Conservation (phyloP, 208 protist genomes). For the Crithidia brevicula region DNA sequence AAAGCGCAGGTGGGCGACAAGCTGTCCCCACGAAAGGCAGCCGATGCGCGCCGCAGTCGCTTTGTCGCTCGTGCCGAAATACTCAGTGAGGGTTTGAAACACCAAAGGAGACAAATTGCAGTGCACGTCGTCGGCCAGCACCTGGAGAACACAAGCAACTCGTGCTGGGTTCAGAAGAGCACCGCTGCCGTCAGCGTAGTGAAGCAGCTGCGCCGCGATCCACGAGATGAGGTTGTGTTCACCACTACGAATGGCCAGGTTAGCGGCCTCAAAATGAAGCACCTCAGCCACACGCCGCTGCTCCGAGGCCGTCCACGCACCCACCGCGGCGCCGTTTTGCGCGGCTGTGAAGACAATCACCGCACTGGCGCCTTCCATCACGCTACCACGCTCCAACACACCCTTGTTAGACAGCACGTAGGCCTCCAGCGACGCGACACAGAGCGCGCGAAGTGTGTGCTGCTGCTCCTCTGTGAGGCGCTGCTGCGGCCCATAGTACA, state of each 20-base stretch:
- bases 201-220: conserved; percentile 25
- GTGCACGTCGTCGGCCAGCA: conserved; percentile 16
- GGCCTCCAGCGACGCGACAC: conserved; percentile 17
- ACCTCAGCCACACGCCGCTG: conserved; percentile 1
- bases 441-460: conserved; percentile 19
- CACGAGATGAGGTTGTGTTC: conserved; percentile 39
- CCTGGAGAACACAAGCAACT: conserved; percentile 16
- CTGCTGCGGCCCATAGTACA: conserved; percentile 48
- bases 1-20: conserved; percentile 38
- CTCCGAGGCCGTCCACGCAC: conserved; percentile 22
- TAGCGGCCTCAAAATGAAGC: conserved; percentile 14
- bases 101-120: conserved; percentile 12
- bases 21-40: conserved; percentile 39
- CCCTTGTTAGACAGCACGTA: conserved; percentile 23
- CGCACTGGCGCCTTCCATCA: conserved; percentile 32
- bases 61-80: conserved; percentile 10
- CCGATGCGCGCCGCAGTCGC: conserved; percentile 16
- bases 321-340: conserved; percentile 9
- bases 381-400: conserved; percentile 35
- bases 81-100: conserved; percentile 8
- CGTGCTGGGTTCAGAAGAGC: not conserved
- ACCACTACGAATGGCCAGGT: conserved; percentile 15
- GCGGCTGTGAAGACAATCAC: conserved; percentile 23
- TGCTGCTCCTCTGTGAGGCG: conserved; percentile 7
- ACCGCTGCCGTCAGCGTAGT: conserved; percentile 11